Conservation (phyloP, 2,329 filamentous ascomycete genomes). For the Ilyonectria mors-panacis region DNA sequence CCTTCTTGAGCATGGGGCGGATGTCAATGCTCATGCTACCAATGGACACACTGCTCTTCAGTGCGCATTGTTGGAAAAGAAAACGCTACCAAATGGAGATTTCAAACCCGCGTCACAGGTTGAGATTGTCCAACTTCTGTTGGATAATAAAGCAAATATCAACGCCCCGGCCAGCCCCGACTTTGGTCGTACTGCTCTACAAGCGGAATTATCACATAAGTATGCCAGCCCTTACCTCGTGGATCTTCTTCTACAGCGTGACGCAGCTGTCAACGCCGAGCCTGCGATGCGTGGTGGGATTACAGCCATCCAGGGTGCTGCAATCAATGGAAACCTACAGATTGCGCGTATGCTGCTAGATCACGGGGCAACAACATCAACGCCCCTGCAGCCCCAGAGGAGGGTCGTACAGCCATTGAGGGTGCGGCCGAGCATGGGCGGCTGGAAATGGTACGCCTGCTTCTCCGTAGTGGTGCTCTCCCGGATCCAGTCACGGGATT, state of each 20-base stretch:
- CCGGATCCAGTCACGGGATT: neutral
- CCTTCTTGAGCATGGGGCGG: neutral
- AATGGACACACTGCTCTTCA: neutral
- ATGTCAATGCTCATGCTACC: neutral
- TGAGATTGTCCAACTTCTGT: neutral
- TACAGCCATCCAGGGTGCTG: conserved; percentile 12
- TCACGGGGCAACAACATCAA: neutral
- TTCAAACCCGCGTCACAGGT: neutral
- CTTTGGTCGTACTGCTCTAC: neutral
- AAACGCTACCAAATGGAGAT: neutral
- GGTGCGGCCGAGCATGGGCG: conserved; percentile 20
- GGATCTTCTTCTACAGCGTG: too few relatives aligned
- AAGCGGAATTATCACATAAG: neutral
- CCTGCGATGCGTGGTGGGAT: neutral
- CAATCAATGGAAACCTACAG: neutral
- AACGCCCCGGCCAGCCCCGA: neutral
- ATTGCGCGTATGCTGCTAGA: neutral
- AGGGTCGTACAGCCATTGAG: conserved; percentile 11
- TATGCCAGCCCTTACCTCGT: too few relatives aligned
- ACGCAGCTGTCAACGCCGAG: neutral
- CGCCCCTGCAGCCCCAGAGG: neutral
- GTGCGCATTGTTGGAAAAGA: neutral
- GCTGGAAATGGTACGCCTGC: conserved; percentile 13
- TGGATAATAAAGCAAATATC: neutral
- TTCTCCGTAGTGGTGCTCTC: neutral